phyloP scores from a whole-genome alignment of 2,329 filamentous ascomycete species.

The Colletotrichum chlorophyti region DNA sequence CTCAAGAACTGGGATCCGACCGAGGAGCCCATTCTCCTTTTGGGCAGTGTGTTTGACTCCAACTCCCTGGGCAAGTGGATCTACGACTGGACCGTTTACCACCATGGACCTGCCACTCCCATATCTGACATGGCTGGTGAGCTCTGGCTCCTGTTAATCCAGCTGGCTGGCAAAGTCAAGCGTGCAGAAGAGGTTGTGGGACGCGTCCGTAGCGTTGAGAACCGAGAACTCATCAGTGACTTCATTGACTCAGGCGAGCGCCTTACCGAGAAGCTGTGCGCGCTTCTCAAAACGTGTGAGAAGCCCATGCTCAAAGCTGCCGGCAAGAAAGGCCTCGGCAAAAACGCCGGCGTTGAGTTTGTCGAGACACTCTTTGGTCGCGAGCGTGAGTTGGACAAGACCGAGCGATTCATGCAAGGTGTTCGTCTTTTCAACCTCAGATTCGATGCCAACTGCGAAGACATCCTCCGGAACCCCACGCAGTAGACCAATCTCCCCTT shows the following conservation, averaged over 20 bases:
- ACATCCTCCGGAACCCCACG: slow-evolving; percentile 74
- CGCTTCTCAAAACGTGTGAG: slow-evolving; percentile 89
- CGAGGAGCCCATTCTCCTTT: slow-evolving; percentile 90
- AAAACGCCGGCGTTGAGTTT: slow-evolving; percentile 92
- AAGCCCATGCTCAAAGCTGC: slow-evolving; percentile 88
- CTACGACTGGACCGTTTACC: slow-evolving; percentile 98
- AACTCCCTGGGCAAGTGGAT: slow-evolving; percentile 99
- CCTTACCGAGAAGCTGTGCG: slow-evolving; percentile 83
- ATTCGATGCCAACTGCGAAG: slow-evolving; percentile 95
- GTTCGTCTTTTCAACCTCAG: slow-evolving; percentile 90
- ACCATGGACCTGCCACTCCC: slow-evolving; percentile 80
- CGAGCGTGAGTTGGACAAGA: slow-evolving; percentile 87
- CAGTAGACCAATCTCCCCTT: slow-evolving; percentile 45
- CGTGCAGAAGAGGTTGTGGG: slow-evolving; percentile 80
- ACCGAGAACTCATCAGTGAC: slow-evolving; percentile 82
- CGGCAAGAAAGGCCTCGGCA: slow-evolving; percentile 84
- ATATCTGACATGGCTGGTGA: slow-evolving; percentile 93
- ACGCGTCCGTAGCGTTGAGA: slow-evolving; percentile 75
- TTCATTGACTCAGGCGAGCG: slow-evolving; percentile 91
- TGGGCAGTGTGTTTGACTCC: slow-evolving; percentile 95
- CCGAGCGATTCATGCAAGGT: slow-evolving; percentile 90
- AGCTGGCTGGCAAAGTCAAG: slow-evolving; percentile 93
- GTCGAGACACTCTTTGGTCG: slow-evolving; percentile 95
- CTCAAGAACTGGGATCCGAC: slow-evolving; percentile 98
- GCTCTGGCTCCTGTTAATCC: slow-evolving; percentile 93